A percentile compares a stretch with the other conserved stretches of the same genome.
These are phyloP conservation scores for Pythium aphanidermatum DNA, from an alignment of 352 stramenopile species.

Conservation along the genomic window DNA sequence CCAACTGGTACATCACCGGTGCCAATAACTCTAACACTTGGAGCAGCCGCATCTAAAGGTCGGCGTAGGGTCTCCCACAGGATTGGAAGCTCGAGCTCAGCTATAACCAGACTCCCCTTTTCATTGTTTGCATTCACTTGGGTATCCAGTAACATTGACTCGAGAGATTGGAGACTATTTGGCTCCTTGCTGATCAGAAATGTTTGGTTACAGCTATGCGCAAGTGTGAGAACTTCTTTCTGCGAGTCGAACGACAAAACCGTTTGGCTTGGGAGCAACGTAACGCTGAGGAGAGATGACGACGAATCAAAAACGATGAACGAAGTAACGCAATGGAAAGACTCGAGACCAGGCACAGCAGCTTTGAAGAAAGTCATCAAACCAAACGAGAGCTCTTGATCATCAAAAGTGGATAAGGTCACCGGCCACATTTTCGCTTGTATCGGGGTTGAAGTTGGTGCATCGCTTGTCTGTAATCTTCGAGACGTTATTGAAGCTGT, in stretches of 20 bases:
- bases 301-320: no score
- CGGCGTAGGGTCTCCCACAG: conserved; percentile 11
- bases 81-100: conserved; percentile 16
- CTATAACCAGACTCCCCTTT: background rate
- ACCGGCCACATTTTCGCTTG: conserved; percentile 10
- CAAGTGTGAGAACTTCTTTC: no score
- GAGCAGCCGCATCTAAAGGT: background rate
- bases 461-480: background rate
- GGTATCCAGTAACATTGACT: conserved; percentile 1
- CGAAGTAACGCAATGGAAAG: conserved; percentile 3
- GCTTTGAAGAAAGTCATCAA: background rate
- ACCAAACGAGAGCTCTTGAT: background rate
- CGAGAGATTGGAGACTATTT: no score
- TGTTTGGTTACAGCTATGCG: no score
- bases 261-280: no score
- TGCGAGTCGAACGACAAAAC: no score
- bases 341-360: background rate
- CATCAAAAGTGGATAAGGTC: background rate
- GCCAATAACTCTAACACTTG: conserved; percentile 5
- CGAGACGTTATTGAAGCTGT: no score
- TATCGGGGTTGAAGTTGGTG: background rate
- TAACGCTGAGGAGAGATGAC: no score
- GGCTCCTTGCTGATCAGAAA: no score
- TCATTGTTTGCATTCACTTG: background rate
- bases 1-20: background rate